These are phyloP conservation scores for Monosporascus sp. DNA, from an alignment of 2,329 filamentous ascomycete genomes.

Conservation along the genomic window DNA sequence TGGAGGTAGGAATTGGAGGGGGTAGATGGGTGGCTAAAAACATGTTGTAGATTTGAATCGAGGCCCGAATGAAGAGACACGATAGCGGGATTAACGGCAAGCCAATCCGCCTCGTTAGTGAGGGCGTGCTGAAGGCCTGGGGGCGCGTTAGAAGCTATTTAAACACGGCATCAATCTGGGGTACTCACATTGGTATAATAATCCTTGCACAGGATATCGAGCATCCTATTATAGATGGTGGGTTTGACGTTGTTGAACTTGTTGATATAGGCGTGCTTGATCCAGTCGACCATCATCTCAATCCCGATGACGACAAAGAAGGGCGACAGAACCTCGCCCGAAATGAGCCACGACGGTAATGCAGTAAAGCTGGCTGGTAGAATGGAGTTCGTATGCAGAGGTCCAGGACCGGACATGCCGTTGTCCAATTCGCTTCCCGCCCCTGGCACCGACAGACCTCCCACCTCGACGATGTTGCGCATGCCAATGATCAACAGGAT, in stretches of 20 bases:
- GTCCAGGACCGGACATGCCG: conserved; percentile 49
- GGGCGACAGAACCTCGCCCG: conserved; percentile 83
- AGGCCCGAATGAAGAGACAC: conserved; percentile 91
- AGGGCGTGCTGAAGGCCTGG: conserved; percentile 83
- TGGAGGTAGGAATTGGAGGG: conserved; percentile 61
- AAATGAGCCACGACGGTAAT: conserved; percentile 70
- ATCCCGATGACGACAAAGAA: conserved; percentile 93
- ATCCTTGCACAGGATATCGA: conserved; percentile 93
- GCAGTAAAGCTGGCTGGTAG: conserved; percentile 88
- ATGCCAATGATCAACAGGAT: conserved; percentile 96
- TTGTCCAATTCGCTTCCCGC: conserved; percentile 44
- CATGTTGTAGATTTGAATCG: conserved; percentile 97
- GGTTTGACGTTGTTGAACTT: conserved; percentile 99
- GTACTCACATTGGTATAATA: conserved; percentile 83
- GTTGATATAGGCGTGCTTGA: conserved; percentile 96
- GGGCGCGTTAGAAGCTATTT: conserved; percentile 10
- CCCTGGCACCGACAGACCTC: conserved; percentile 66
- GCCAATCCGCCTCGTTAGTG: conserved; percentile 82
- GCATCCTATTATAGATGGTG: conserved; percentile 78
- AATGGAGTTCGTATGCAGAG: conserved; percentile 66
- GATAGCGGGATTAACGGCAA: conserved; percentile 88
- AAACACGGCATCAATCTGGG: background rate
- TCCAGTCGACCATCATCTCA: conserved; percentile 93
- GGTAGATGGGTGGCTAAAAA: conserved; percentile 85
- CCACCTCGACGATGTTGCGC: conserved; percentile 93